Base-by-base conservation (phyloP, 2,329 filamentous ascomycete genomes). In the Rutstroemia sp. region DNA sequence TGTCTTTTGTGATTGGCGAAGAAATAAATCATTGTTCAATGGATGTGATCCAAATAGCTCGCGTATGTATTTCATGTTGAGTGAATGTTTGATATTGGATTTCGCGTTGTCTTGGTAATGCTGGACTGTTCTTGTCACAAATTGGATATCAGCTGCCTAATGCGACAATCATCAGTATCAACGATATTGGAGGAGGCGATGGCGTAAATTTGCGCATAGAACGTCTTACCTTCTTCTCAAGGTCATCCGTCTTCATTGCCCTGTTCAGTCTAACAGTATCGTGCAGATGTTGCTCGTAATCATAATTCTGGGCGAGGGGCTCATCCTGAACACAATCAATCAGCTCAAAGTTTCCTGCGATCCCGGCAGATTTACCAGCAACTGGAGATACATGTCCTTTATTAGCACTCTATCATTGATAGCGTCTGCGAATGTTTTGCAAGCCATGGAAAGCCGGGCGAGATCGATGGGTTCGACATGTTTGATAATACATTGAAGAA, bases 1-100 rank as follows among this genome's bases (percentile, higher is more conserved):
- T 2, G 90, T 74, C 19, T 77, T 81, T 21, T 23, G n/a, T 1
- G 86, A 90, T 12, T 79, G 77, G 60, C 79, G 80, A 34, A 91
- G 72, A 65, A 90, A 84, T 25, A 78, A 75, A 56, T 81, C 75
- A 49, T 79, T 74, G 60, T 83, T 86, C 21, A 73, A 68, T 7
- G 74, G 70, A 25, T 48, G 23, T 3, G 74, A 68, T n/a, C 69
- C 61, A 62, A 81, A 77, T 56, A 79, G 66, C 8, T 70, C n/a
- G 7, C 67, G 61, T 7, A 83, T 71, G 39, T 80, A 61, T 18
- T 71, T 54, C 39, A 75, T 69, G 61, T 80, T 78, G 60, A 74
- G 76, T 3, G 81, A 84, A 6, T 45, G 9, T 34, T 34, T 34
- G 30, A 34, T 2, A 14, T 19, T 47, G 27, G 38, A 72, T 18